Percentiles rank a stretch among this genome's conserved stretches.
phyloP scores from a whole-genome alignment of 495 filamentous ascomycete species.

The Podospora fimiseda region DNA sequence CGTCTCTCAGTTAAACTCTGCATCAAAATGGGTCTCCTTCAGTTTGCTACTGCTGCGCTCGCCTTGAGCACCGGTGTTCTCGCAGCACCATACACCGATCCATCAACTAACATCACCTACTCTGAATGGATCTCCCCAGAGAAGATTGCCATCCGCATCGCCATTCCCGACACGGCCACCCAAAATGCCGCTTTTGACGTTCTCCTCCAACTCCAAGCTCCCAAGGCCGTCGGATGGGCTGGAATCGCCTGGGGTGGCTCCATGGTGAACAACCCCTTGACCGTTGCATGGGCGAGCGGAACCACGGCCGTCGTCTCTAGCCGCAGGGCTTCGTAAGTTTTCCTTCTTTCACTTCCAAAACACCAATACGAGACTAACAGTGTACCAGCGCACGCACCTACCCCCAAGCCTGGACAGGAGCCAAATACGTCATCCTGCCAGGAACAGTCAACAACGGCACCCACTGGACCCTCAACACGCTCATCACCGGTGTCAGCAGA shows the following conservation, averaged over 20 bases:
- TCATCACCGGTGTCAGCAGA: constrained; percentile 32
- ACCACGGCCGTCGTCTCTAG: constrained; percentile 22
- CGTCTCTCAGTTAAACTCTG: too few relatives aligned
- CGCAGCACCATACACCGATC: constrained; percentile 29
- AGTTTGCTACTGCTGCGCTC: constrained; percentile 19
- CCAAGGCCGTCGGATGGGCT: constrained; percentile 34
- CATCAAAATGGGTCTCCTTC: constrained; percentile 28
- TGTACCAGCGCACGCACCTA: constrained; percentile 21
- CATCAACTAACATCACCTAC: constrained; percentile 29
- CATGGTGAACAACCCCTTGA: constrained; percentile 38
- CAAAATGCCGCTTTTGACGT: constrained; percentile 25
- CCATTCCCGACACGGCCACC: constrained; percentile 33
- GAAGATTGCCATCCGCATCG: constrained; percentile 30
- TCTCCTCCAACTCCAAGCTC: constrained; percentile 32
- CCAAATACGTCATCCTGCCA: constrained; percentile 23
- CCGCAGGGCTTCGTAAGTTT: constrained; percentile 21
- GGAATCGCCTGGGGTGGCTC: constrained; percentile 33
- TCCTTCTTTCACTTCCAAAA: neutral
- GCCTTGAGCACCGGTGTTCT: constrained; percentile 14
- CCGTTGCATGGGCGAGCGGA: constrained; percentile 32
- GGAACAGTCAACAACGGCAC: constrained; percentile 26
- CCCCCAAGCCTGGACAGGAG: constrained; percentile 20
- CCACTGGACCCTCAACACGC: constrained; percentile 33
- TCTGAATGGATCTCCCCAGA: constrained; percentile 29
- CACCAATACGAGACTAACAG: neutral